Evolutionary conservation across 2,329 filamentous ascomycete genomes (phyloP), one percentile per base, ranked within the genome.

Genomic region (Paramyrothecium sp.): DNA sequence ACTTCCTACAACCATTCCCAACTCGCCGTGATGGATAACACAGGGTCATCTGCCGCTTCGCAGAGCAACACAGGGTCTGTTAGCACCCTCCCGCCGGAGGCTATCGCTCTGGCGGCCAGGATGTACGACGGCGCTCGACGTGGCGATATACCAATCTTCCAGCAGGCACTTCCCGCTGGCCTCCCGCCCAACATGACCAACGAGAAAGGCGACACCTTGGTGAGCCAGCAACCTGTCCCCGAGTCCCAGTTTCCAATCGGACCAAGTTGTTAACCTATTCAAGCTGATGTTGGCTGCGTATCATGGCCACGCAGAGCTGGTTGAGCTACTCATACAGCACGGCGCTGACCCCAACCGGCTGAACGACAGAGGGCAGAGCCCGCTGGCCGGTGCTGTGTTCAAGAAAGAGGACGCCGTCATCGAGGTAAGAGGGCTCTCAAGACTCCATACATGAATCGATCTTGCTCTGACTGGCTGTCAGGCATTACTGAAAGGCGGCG

Each of bases 231-330:
- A 47, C 48, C 54, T 56, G 46, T 13, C 17, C n/a, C 3, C 46
- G 2, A 19, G 11, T 48, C 12, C 19, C 11, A 21, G n/a, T 10
- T 3, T 48, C 34, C 34, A 11, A 11, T 20, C 7, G 16, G 47
- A 56, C 22, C 11, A 21, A 48, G 3, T 11, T 47, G 21, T 56
- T 62, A 11, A 56, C 52, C 44, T 19, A 7, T 30, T 3, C 47
- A 38, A 20, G 83, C 76, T 91, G 58, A 92, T 92, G 89, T 81
- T 92, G 1, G 85, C 88, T 0, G 81, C 87, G 0, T 91, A 91
- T 64, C 82, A 90, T 62, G 88, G 88, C 12, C 85, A 90, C 55
- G 77, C 81, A 2, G 76, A 81, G 0, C 79, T 89, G 0, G 85
- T 88, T 23, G 77, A 75, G 51, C 75, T 89, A 58, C 78, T 91